Base-by-base conservation (phyloP, 805 yeast genomes). In the Saccharomyces jurei region DNA sequence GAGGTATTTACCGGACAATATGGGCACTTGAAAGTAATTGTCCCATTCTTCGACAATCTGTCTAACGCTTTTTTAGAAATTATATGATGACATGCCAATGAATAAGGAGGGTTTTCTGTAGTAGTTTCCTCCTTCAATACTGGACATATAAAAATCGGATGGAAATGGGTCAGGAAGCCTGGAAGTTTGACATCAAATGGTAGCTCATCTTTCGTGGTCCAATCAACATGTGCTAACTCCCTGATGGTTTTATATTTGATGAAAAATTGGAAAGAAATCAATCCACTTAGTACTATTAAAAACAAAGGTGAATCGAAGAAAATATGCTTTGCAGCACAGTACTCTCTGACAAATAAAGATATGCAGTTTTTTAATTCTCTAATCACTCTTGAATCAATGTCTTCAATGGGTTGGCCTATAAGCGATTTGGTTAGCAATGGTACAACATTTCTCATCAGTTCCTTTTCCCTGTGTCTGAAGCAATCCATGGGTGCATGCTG, bases 121-220 rank as follows among this genome's bases (percentile, higher is more conserved):
- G 87, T 83, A 2, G 83, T 80, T 62, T 83, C 87, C 57, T 82
- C 86, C 63, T 83, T 83, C 14, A 82, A 74, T 1, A 84, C 86
- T 0, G 90, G 90, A 63, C 90, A 84, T 3, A 84, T 84, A 63
- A 83, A 84, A 1, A 84, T 75, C 1, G 88, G 81, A 63, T 84
- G 89, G 66, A 77, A 83, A 46, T 64, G 63, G 53, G 77, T 78
- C 50, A 82, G 66, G 26, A 69, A 68, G 0, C 68, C 66, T 0
- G 90, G 89, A 22, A 84, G 67, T 30, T 74, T 74, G 22, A 82
- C 77, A 58, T 81, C 86, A 52, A 83, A 82, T 2, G 88, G 87
- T 17, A 84, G 64, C 66, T 85, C 89, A 60, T 80, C 74, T 31
- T 70, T 66, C 0, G 83, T 75, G 0, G 83, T 75, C 87, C 87